These are phyloP conservation scores for Albugo laibachii DNA, from an alignment of 352 stramenopile species.

Conservation along the genomic window DNA sequence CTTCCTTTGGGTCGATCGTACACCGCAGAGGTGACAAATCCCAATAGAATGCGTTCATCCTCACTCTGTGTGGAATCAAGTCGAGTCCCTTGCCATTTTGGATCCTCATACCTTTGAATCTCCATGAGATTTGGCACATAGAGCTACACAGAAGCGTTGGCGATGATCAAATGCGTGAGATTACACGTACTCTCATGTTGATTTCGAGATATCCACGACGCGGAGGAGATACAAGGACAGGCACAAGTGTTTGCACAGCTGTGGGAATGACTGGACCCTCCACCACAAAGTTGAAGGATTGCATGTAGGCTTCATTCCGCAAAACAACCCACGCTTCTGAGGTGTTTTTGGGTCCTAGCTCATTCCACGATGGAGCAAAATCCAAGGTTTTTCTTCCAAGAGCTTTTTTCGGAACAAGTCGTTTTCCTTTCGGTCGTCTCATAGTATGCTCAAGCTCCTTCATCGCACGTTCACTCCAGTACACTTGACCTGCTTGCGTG, in stretches of 20 bases:
- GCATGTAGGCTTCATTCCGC: conserved; percentile 38
- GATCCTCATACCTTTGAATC: not conserved
- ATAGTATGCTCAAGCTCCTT: conserved; percentile 10
- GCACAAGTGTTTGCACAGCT: conserved; percentile 46
- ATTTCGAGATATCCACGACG: conserved; percentile 30
- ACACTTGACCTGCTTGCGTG: conserved; percentile 23
- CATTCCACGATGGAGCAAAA: not conserved
- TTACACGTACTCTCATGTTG: conserved; percentile 37
- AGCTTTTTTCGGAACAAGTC: conserved; percentile 8
- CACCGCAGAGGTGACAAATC: conserved; percentile 52
- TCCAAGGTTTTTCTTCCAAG: too few relatives aligned
- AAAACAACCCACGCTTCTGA: conserved; percentile 23
- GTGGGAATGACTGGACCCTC: conserved; percentile 16
- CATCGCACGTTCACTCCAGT: conserved; percentile 21
- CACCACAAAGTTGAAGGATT: conserved; percentile 40
- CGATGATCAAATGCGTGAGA: not conserved
- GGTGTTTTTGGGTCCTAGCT: not conserved
- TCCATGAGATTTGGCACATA: conserved; percentile 3
- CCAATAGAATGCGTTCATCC: conserved; percentile 14
- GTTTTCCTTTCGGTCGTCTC: conserved; percentile 51
- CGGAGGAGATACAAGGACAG: conserved; percentile 25
- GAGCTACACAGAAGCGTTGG: not conserved
- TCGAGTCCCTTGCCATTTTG: not conserved
- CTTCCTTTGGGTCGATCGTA: conserved; percentile 54
- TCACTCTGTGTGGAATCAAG: not conserved